phyloP scores from a whole-genome alignment of 2,329 filamentous ascomycete species.

The Pseudocercospora musae region DNA sequence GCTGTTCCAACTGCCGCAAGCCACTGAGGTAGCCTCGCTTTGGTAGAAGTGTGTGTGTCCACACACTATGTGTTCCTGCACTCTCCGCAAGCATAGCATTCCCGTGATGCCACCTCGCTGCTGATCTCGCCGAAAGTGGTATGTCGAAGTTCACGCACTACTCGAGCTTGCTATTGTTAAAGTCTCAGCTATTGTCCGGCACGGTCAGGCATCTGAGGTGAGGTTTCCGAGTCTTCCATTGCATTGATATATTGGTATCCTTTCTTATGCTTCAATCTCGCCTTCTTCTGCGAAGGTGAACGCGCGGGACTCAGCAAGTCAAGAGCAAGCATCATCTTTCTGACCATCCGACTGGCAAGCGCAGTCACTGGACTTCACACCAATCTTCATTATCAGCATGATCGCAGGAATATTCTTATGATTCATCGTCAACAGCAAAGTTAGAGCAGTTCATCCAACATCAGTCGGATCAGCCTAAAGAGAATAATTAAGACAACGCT shows the following conservation, averaged over 20 bases:
- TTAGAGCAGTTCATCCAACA: not conserved
- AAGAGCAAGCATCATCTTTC: not conserved
- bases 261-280: not conserved
- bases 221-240: not conserved
- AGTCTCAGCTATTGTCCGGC: not conserved
- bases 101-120: not conserved
- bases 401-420: not conserved
- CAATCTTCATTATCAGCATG: not conserved
- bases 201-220: not conserved
- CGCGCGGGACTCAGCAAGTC: not conserved
- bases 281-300: not conserved
- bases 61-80: not conserved
- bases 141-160: not conserved
- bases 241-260: not conserved
- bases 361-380: not conserved
- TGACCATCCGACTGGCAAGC: not conserved
- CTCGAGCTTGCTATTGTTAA: conserved; percentile 2
- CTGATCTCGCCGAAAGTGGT: conserved; percentile 1
- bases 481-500: not conserved
- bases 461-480: not conserved
- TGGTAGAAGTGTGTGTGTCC: not conserved
- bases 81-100: not conserved
- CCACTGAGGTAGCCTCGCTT: not conserved
- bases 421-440: not conserved
- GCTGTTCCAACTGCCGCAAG: not conserved